A percentile compares a stretch with the other conserved stretches of the same genome.
Evolutionary conservation across 2,329 filamentous ascomycete species (phyloP).

Genomic region (Talaromyces atroroseus): DNA sequence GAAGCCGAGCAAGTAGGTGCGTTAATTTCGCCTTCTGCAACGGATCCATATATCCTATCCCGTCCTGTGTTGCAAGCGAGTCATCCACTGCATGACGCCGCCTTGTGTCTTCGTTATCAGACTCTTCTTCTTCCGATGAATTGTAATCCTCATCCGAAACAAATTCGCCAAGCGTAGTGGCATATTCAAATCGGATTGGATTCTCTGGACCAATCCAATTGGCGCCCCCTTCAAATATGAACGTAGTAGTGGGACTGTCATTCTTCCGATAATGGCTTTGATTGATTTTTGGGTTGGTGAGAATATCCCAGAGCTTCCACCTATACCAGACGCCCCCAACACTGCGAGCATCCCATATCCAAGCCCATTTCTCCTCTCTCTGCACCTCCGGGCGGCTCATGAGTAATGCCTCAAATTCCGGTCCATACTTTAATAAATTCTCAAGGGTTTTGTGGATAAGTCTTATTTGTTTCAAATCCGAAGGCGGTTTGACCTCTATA

Average conservation of each 20-base stretch:
- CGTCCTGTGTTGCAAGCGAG: slow-evolving; percentile 33
- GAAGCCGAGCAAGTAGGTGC: slow-evolving; percentile 76
- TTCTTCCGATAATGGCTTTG: slow-evolving; percentile 35
- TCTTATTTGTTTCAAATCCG: slow-evolving; percentile 70
- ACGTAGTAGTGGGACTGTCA: slow-evolving; percentile 51
- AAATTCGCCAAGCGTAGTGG: slow-evolving; percentile 69
- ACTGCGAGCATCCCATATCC: slow-evolving; percentile 82
- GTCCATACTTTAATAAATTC: slow-evolving; percentile 68
- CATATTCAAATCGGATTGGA: slow-evolving; percentile 73
- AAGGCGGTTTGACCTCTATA: slow-evolving; percentile 68
- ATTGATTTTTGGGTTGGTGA: slow-evolving; percentile 57
- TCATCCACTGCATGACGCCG: slow-evolving; percentile 43
- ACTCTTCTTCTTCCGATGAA: slow-evolving; percentile 77
- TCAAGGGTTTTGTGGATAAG: slow-evolving; percentile 88
- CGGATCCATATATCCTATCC: slow-evolving; percentile 68
- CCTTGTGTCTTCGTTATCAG: slow-evolving; percentile 40
- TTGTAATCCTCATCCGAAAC: slow-evolving; percentile 80
- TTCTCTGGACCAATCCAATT: slow-evolving; percentile 73
- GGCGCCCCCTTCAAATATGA: slow-evolving; percentile 68
- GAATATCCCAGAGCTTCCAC: slow-evolving; percentile 81
- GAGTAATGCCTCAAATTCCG: slow-evolving; percentile 83
- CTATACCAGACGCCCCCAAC: slow-evolving; percentile 83
- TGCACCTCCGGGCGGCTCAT: slow-evolving; percentile 84
- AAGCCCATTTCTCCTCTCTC: slow-evolving; percentile 83
- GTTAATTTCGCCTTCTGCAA: slow-evolving; percentile 78